phyloP scores from a whole-genome alignment of 495 filamentous ascomycete genomes.

The Jackrogersella minutella region DNA sequence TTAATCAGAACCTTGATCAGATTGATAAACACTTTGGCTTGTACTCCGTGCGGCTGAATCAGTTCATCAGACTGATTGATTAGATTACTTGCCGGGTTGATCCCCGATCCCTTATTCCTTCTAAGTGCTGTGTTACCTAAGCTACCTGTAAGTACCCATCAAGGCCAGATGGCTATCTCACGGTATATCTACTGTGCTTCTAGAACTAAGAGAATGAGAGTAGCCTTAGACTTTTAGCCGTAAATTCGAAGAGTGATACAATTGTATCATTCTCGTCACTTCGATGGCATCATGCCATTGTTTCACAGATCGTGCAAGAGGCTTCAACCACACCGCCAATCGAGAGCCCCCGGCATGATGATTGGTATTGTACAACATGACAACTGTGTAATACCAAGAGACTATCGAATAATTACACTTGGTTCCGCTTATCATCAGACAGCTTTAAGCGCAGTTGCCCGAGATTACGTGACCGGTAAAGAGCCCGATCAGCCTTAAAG shows the following conservation, averaged over 20 bases:
- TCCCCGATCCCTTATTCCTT: slow-evolving; percentile 29
- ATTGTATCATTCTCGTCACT: neutral
- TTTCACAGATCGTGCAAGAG: neutral
- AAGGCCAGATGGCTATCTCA: neutral
- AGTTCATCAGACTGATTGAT: slow-evolving; percentile 30
- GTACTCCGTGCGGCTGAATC: slow-evolving; percentile 22
- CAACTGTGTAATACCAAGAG: neutral
- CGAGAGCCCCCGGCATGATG: neutral
- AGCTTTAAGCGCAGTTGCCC: slow-evolving; percentile 1
- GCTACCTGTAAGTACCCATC: too few species aligned
- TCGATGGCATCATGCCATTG: neutral
- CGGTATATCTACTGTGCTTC: slow-evolving; percentile 24
- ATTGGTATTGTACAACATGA: slow-evolving; percentile 2
- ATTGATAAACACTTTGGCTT: slow-evolving; percentile 40
- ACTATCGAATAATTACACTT: neutral
- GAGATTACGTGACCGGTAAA: slow-evolving; percentile 17
- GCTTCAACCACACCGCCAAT: slow-evolving; percentile 6
- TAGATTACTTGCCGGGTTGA: slow-evolving; percentile 33
- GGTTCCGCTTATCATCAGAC: slow-evolving; percentile 9
- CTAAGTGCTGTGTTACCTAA: slow-evolving; percentile 19
- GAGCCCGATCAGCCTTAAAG: neutral
- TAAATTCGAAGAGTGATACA: too few species aligned
- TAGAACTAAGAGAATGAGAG: slow-evolving; percentile 16
- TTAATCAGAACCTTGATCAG: slow-evolving; percentile 19
- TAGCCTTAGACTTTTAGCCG: too few species aligned